phyloP scores from a whole-genome alignment of 257 asterid species.

The Primulina tabacum region DNA sequence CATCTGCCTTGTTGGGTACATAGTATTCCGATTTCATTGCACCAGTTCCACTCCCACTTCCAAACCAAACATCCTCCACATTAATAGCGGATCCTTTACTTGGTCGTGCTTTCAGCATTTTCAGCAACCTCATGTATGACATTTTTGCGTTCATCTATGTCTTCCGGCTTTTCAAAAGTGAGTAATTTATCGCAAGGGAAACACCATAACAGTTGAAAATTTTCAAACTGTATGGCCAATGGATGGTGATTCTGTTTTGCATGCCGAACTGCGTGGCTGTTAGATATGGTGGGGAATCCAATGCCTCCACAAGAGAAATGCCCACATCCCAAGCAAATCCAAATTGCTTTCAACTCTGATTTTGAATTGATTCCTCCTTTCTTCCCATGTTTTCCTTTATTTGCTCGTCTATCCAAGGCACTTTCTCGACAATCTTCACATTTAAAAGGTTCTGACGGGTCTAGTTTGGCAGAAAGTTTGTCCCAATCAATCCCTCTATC shows the following conservation, averaged over 20 bases:
- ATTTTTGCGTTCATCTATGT: slow-evolving; percentile 38
- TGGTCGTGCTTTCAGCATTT: slow-evolving; percentile 49
- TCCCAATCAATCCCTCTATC: slow-evolving; percentile 59
- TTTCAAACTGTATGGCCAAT: slow-evolving; percentile 58
- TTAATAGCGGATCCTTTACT: slow-evolving; percentile 44
- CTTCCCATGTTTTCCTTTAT: slow-evolving; percentile 64
- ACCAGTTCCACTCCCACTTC: slow-evolving; percentile 50
- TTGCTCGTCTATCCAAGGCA: slow-evolving; percentile 44
- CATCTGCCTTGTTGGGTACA: slow-evolving; percentile 31
- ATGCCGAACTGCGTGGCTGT: slow-evolving; percentile 82
- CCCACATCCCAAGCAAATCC: slow-evolving; percentile 88
- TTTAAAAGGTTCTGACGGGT: slow-evolving; percentile 36
- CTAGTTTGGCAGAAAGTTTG: slow-evolving; percentile 49
- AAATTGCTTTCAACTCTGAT: slow-evolving; percentile 52
- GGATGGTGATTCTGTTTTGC: slow-evolving; percentile 65
- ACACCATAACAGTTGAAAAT: slow-evolving; percentile 74
- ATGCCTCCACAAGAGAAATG: slow-evolving; percentile 84
- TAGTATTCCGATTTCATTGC: slow-evolving; percentile 42
- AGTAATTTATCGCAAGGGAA: slow-evolving; percentile 56
- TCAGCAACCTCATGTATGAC: slow-evolving; percentile 52
- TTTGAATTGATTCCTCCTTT: slow-evolving; percentile 53
- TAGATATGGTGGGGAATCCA: slow-evolving; percentile 72
- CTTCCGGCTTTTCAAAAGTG: slow-evolving; percentile 48
- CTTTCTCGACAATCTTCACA: slow-evolving; percentile 82
- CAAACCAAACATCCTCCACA: slow-evolving; percentile 79